Evolutionary conservation across 768 basidiomycete species (phyloP).

Genomic region (Trametes maxima): DNA sequence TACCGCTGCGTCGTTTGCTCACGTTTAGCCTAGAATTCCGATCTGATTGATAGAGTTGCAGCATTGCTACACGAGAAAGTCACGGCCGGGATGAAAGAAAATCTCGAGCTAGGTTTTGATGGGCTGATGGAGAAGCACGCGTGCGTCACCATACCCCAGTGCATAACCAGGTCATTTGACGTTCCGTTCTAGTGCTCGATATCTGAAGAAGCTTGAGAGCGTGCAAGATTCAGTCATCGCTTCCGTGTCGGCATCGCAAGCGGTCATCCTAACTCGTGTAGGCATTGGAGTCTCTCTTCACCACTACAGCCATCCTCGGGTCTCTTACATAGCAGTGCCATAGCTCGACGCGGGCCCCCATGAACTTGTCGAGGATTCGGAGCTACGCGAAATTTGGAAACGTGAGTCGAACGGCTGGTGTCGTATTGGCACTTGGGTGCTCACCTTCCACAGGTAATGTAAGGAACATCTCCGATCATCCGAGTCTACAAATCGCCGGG

Average conservation of each 20-base stretch:
- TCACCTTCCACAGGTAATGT: conserved; percentile 4
- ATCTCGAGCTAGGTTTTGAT: conserved; percentile 4
- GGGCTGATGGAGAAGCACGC: conserved; percentile 4
- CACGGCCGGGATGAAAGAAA: conserved; percentile 7
- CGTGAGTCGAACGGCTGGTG: background rate
- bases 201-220: conserved; percentile 1
- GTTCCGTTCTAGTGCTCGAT: background rate
- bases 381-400: conserved; percentile 5
- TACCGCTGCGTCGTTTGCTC: background rate
- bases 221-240: conserved; percentile 2
- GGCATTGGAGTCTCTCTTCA: background rate
- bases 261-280: background rate
- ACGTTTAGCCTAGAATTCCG: background rate
- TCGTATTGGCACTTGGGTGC: background rate
- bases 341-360: conserved; percentile 14
- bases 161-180: background rate
- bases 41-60: conserved; percentile 1
- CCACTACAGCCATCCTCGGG: background rate
- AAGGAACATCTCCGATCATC: background rate
- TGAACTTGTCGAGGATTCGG: conserved; percentile 3
- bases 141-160: background rate
- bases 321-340: too few relatives aligned
- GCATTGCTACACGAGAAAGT: background rate
- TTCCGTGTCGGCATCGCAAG: background rate
- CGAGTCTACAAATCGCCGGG: background rate